Base-by-base conservation (phyloP, 148 eudicot species). In the Fagopyrum homotropicum region DNA sequence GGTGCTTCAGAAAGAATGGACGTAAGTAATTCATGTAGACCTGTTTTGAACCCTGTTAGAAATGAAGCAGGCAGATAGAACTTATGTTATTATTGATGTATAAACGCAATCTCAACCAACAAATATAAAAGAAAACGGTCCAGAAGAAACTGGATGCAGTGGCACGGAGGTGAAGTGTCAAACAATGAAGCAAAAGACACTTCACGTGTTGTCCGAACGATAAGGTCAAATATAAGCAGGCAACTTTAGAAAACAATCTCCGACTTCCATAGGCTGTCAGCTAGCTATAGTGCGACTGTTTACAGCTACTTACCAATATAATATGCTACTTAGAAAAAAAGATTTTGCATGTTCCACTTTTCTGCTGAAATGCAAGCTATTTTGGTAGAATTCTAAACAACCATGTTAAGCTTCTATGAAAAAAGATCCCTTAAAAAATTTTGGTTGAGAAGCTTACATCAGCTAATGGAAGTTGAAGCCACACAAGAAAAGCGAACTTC, bases 401-500 rank as follows among this genome's bases (percentile, higher is more conserved):
- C 15, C 52, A 0, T 49, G 12, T 2, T 12, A 49, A 49, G 52
- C 52, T 12, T 49, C 12, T 12, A 8, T 8, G 52, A 26, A 5
- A 71, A 71, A n/a, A 47, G n/a, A 1, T 26, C 48, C 15, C 2
- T 45, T 22, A 22, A 44, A 50, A 52, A 50, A 35, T 35, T 35
- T 35, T 14, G 12, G 15, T 10, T 45, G 47, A 30, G 52, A 64
- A 76, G 77, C 96, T 88, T 87, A 92, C 99, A 73, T 92, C 81
- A 69, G 82, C 77, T 47, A 92, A 68, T 12, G 99, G 99, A 79
- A 96, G 94, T 80, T 96, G 98, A 83, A 96, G 94, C 99, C 99
- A 96, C 55, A 96, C 89, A 78, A 96, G 94, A 86, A 96, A 96
- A 68, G 93, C 98, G 84, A 96, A 89, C 88, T 96, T 96, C 87